These are phyloP conservation scores for Perkinsus chesapeaki DNA, from an alignment of 169 alveolate species.

Conservation along the genomic window DNA sequence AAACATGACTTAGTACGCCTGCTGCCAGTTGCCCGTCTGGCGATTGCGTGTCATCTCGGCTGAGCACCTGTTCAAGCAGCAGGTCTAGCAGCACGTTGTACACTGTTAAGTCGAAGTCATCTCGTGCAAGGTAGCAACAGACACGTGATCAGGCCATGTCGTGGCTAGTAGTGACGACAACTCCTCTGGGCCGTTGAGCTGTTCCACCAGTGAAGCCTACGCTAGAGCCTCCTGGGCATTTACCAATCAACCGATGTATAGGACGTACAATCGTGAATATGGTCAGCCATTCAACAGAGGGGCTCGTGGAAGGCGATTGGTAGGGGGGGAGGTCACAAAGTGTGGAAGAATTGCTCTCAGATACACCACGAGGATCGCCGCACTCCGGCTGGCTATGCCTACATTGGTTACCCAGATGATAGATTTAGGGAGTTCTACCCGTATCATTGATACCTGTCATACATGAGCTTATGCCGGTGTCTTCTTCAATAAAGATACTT, in stretches of 20 bases:
- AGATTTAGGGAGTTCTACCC: not conserved
- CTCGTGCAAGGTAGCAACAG: not conserved
- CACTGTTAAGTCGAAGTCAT: not conserved
- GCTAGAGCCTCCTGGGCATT: conserved; percentile 1
- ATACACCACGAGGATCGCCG: not conserved
- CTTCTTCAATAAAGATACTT: no score
- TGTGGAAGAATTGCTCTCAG: not conserved
- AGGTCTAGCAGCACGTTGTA: not conserved
- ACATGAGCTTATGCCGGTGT: not conserved
- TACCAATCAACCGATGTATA: not conserved
- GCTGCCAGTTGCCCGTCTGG: no score
- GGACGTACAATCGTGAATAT: not conserved
- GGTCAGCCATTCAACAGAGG: not conserved
- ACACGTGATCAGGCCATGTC: no score
- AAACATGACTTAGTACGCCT: no score
- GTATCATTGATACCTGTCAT: not conserved
- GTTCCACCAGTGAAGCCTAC: not conserved
- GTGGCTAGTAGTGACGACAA: not conserved
- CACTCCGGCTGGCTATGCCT: not conserved
- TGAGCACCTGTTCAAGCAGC: not conserved
- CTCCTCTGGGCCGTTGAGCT: not conserved
- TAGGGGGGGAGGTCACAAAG: not conserved
- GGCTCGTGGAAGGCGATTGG: not conserved
- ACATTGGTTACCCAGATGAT: not conserved
- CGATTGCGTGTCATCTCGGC: not conserved